A percentile compares a stretch with the other conserved stretches of the same genome.
Evolutionary conservation across 169 alveolate genomes (phyloP).

Genomic region (Plasmodium ovale): DNA sequence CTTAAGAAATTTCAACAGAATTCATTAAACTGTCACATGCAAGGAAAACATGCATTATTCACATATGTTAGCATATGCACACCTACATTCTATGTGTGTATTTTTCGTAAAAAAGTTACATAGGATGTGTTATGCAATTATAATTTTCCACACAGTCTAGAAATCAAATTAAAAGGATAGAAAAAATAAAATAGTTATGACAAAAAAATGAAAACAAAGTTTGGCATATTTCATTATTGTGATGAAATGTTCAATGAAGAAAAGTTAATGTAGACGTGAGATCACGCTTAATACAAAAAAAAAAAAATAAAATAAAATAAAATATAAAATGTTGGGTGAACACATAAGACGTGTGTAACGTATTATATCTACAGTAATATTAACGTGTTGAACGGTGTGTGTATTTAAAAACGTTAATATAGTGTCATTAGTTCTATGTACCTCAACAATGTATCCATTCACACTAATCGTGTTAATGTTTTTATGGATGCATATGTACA

Average conservation of each 20-base stretch:
- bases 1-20: background rate
- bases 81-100: background rate
- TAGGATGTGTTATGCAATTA: background rate
- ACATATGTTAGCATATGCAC: no score
- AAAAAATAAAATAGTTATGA: background rate
- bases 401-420: no score
- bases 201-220: background rate
- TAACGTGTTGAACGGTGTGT: background rate
- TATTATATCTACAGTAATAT: no score
- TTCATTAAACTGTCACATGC: background rate
- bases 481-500: background rate
- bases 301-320: background rate
- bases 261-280: constrained; percentile 5
- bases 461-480: no score
- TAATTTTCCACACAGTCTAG: background rate
- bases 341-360: background rate
- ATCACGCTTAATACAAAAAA: constrained; percentile 1
- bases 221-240: constrained; percentile 20
- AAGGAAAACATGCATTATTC: background rate
- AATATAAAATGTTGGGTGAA: background rate
- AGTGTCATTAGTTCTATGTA: background rate
- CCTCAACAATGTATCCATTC: no score
- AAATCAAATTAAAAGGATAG: background rate
- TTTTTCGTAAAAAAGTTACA: background rate
- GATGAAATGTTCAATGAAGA: constrained; percentile 1